Evolutionary conservation across 140 eudicot genomes (phyloP), one percentile per base, ranked within the genome.

Genomic region (Erigeron philadelphicus): DNA sequence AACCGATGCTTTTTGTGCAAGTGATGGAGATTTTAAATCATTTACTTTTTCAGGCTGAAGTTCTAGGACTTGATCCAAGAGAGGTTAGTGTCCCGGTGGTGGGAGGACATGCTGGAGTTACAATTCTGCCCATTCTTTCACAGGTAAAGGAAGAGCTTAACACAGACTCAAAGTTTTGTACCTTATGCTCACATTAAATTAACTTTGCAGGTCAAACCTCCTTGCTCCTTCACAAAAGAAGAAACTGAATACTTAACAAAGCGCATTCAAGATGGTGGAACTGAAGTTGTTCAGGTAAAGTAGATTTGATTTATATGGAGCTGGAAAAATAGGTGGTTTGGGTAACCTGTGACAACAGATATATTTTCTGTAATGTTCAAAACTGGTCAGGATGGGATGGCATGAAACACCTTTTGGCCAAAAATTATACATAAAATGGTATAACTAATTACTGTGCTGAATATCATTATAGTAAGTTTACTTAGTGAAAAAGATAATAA

Each of bases 41-140:
- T 47, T 46, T 35, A 49, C 64, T 21, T 66, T 66, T 64, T 31
- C 58, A 92, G 98, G 98, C 98, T 12, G 98, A 92, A 86, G 97
- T 86, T 81, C 72, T 92, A 88, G 96, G 96, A 71, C 95, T 92
- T 73, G 98, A 92, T 82, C 98, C 96, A 6, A 78, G 96, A 74
- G 95, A 89, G 35, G 97, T 94, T 66, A 72, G 77, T 50, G 97
- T 94, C 60, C 99, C 99, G 7, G 99, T 94, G 44, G 99, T 94
- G 55, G 99, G 99, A 64, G 99, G 99, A 48, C 99, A 94, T 79
- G 99, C 99, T 16, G 99, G 99, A 61, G 90, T 94, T 53, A 94
- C 99, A 12, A 94, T 94, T 78, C 68, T 94, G 60, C 99, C 99
- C 63, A 89, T 94, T 10, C 90, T 89, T 71, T 94, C 99, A 61